These are phyloP conservation scores for Penicillium cosmopolitanum DNA, from an alignment of 495 filamentous ascomycete genomes.

Conservation along the genomic window DNA sequence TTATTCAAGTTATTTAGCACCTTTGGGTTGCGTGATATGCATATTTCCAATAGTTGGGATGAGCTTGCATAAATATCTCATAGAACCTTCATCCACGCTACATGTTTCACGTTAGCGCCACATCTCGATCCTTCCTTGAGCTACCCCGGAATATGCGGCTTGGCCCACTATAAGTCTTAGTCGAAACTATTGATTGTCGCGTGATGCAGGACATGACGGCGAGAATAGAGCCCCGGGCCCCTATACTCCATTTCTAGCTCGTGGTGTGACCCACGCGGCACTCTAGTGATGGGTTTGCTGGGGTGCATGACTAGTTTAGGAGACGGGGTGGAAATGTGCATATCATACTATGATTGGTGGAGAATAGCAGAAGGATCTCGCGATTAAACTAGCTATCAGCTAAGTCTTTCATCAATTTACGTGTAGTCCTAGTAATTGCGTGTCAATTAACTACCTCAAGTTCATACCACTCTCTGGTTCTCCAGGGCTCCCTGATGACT, in stretches of 20 bases:
- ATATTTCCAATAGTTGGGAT: background rate
- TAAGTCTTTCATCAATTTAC: background rate
- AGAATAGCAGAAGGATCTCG: background rate
- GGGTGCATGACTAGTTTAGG: background rate
- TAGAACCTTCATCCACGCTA: background rate
- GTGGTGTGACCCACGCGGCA: background rate
- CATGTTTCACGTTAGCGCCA: background rate
- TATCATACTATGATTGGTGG: background rate
- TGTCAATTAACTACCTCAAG: background rate
- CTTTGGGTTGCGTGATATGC: background rate
- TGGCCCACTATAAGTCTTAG: slow-evolving; percentile 2
- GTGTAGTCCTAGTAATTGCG: background rate
- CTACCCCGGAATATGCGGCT: slow-evolving; percentile 5
- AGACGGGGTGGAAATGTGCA: background rate
- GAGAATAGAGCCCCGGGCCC: background rate
- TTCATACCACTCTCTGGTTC: background rate
- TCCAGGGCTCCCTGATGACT: too few species aligned
- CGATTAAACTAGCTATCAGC: background rate
- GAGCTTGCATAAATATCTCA: background rate
- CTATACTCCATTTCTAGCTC: background rate
- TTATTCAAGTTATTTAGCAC: too few species aligned
- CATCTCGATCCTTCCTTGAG: background rate
- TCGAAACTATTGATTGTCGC: background rate
- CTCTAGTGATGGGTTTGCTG: background rate
- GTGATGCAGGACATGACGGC: background rate